Percentiles rank a stretch among this genome's conserved stretches.
Evolutionary conservation across 176 grass and related monocot genomes (phyloP).

Genomic region (Lolium rigidum): DNA sequence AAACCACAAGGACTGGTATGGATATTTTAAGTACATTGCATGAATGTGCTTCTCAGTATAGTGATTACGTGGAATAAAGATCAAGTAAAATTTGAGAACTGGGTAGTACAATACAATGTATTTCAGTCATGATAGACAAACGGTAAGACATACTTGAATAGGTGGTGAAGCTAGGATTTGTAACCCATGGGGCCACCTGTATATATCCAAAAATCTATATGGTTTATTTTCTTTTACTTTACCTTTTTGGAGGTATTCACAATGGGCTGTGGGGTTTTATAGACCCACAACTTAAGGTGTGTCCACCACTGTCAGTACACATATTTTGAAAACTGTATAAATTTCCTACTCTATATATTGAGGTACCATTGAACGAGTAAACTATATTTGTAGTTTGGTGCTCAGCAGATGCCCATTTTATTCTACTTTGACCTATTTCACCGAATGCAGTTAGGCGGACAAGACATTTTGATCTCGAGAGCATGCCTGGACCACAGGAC

Average conservation of each 20-base stretch:
- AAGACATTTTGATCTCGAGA: slow-evolving; percentile 74
- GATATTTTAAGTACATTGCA: slow-evolving; percentile 16
- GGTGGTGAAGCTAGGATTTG: slow-evolving; percentile 19
- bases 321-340: background rate
- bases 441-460: slow-evolving; percentile 66
- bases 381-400: slow-evolving; percentile 18
- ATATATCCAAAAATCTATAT: background rate
- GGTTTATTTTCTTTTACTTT: background rate
- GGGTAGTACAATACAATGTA: background rate
- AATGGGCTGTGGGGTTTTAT: background rate
- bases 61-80: slow-evolving; percentile 8
- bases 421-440: slow-evolving; percentile 41
- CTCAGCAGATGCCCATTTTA: background rate
- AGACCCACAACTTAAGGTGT: background rate
- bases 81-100: slow-evolving; percentile 20
- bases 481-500: slow-evolving; percentile 79
- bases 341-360: slow-evolving; percentile 4
- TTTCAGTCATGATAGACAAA: slow-evolving; percentile 5
- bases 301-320: slow-evolving; percentile 4
- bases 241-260: background rate
- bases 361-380: slow-evolving; percentile 1
- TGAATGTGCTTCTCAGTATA: slow-evolving; percentile 21
- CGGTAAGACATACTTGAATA: background rate
- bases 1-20: slow-evolving; percentile 68
- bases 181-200: background rate